phyloP scores from a whole-genome alignment of 805 yeast genomes.

The Wickerhamomyces silvicola region DNA sequence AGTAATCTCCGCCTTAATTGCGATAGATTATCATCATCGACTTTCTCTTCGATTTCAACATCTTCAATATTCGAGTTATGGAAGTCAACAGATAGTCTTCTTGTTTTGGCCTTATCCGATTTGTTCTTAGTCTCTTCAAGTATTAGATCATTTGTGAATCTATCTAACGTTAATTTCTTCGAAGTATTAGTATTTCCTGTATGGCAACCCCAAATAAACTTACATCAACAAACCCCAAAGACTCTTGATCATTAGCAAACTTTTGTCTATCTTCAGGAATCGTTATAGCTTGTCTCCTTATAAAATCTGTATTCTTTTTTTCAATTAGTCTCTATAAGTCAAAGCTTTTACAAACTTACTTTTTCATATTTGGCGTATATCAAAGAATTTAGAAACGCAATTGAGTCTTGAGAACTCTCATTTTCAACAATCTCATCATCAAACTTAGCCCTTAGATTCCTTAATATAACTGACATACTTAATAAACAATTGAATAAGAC shows the following conservation, averaged over 20 bases:
- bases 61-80: constrained; percentile 7
- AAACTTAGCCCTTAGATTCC: constrained; percentile 1
- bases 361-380: constrained; percentile 8
- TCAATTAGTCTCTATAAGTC: no score
- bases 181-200: no score
- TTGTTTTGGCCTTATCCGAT: constrained; percentile 3
- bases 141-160: constrained; percentile 2
- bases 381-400: constrained; percentile 7
- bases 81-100: constrained; percentile 20
- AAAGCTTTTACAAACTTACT: no score
- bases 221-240: no score
- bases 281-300: background rate
- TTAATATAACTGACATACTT: no score
- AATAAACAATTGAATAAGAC: no score
- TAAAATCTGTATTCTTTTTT: no score
- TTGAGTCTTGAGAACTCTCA: constrained; percentile 1
- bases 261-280: background rate
- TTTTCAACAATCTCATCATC: constrained; percentile 1
- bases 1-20: constrained; percentile 28
- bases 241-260: background rate
- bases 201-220: no score
- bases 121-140: constrained; percentile 7
- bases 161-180: background rate
- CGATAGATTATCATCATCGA: constrained; percentile 24
- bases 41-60: constrained; percentile 2